These are phyloP conservation scores for Pythium myriotylum DNA, from an alignment of 352 stramenopile genomes.

Conservation along the genomic window DNA sequence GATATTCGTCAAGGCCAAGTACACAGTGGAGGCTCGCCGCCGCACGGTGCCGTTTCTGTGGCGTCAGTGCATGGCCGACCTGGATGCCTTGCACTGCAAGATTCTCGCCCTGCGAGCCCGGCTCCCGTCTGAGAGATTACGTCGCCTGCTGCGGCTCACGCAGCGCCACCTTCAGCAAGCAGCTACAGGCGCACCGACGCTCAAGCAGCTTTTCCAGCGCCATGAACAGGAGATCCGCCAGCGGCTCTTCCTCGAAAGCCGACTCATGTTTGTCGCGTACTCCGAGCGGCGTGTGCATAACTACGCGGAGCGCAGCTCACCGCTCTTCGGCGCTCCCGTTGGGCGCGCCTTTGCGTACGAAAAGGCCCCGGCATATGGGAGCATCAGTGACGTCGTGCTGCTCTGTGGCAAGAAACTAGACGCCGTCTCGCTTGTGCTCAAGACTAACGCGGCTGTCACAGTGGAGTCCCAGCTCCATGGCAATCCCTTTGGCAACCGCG, in stretches of 20 bases:
- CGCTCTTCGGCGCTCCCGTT: slow-evolving; percentile 42
- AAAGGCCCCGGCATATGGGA: slow-evolving; percentile 61
- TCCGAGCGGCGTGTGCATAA: slow-evolving; percentile 68
- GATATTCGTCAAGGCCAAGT: slow-evolving; percentile 34
- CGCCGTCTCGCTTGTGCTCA: slow-evolving; percentile 60
- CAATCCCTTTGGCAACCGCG: slow-evolving; percentile 70
- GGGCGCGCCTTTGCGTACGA: slow-evolving; percentile 63
- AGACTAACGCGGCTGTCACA: slow-evolving; percentile 46
- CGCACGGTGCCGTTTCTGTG: slow-evolving; percentile 20
- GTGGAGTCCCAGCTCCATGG: slow-evolving; percentile 58
- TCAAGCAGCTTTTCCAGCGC: slow-evolving; percentile 72
- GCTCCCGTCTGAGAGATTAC: slow-evolving; percentile 13
- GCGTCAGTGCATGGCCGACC: slow-evolving; percentile 26
- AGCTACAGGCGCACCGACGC: slow-evolving; percentile 54
- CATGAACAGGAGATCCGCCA: slow-evolving; percentile 62
- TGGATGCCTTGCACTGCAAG: slow-evolving; percentile 34
- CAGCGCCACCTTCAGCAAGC: slow-evolving; percentile 37
- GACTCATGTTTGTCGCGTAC: slow-evolving; percentile 75
- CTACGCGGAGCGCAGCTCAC: slow-evolving; percentile 59
- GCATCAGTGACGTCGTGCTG: slow-evolving; percentile 64
- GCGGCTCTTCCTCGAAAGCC: slow-evolving; percentile 67
- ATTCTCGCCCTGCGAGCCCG: slow-evolving; percentile 21
- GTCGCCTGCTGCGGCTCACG: slow-evolving; percentile 16
- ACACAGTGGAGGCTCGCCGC: slow-evolving; percentile 23
- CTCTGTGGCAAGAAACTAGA: slow-evolving; percentile 80